Evolutionary conservation across 2,329 filamentous ascomycete genomes (phyloP), one percentile per base, ranked within the genome.

Genomic region (Xylaria sp.): DNA sequence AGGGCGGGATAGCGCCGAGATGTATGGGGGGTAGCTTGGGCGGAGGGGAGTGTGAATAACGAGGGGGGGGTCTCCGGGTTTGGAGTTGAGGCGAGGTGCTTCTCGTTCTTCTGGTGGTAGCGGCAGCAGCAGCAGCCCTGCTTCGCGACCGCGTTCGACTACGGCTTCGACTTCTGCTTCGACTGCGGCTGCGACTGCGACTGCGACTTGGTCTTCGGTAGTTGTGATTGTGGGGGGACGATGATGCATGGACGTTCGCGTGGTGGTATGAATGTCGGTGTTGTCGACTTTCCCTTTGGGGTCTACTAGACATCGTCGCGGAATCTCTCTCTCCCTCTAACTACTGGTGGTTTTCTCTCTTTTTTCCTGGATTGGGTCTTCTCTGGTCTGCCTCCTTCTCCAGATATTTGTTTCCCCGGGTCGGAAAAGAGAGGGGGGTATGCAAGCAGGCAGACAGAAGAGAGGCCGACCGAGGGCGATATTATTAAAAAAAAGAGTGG

Each of bases 231-330:
- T 18, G 46, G 18, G 23, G 23, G 23, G 23, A 30, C 23, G 57
- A 19, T 19, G 48, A 19, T 19, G 48, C 53, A 11, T 55, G 30
- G 19, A 34, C 44, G 44, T 52, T 52, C 8, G 60, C 56, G 4
- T 18, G 51, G 34, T 56, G 61, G 35, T 47, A 52, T 13, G 18
- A 19, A n/a, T 47, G 56, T 19, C 51, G 54, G 13, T 50, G 55
- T 30, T 30, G 23, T 30, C 55, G 54, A 37, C 55, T 39, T 47
- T 54, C 50, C 18, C 44, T 57, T 5, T 56, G 42, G 8, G 49
- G 53, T 30, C 58, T 61, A 11, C 47, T 34, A 51, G 59, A 57
- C 61, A 63, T 63, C 16, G 42, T 54, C 56, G 52, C 52, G 49
- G 37, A 34, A 30, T 30, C 1, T 30, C 23, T 5, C 23, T 16